Base-by-base conservation (phyloP, 257 asterid species). In the Solanum stenotomum region DNA sequence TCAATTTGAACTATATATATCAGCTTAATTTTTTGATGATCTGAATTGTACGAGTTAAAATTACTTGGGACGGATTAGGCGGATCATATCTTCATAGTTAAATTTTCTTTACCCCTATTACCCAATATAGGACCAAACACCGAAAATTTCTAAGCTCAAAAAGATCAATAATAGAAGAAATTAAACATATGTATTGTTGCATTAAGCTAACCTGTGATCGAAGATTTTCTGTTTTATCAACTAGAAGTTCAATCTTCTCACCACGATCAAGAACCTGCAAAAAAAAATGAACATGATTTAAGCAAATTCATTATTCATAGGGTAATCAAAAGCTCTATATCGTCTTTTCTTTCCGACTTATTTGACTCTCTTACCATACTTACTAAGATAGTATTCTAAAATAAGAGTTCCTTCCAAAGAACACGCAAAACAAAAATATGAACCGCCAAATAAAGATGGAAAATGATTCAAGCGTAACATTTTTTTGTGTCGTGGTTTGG, bases 181-280 rank as follows among this genome's bases (percentile, higher is more conserved):
- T 16, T 71, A 31, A 71, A 31, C 8, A 31, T 71, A 16, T 71
- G n/a, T 37, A 16, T 31, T 71, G 42, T 8, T 71, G 46, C 34
- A 23, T 38, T 7, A 67, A 37, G 89, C 91, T 85, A 59, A 92
- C 95, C 93, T 93, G 94, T 13, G 94, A 90, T 6, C 93, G 86
- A 84, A 93, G 94, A 82, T 92, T 87, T 9, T 93, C 93, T 14
- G 94, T 89, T 85, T 91, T 92, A 83, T 93, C 94, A 33, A 92
- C 93, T 6, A 93, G 84, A 63, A 91, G 87, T 84, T 93, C 94
- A 49, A 93, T 89, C 91, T 92, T 91, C 71, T 89, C 92, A 35
- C 94, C 94, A 3, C 95, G 91, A 81, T 93, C 93, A 70, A 93
- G 95, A 86, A 93, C 95, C 95, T 92, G 25, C 9, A 52, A 52